Evolutionary conservation across 176 grass and related monocot genomes (phyloP), one percentile per base, ranked within the genome.

Genomic region (Otatea glauca): DNA sequence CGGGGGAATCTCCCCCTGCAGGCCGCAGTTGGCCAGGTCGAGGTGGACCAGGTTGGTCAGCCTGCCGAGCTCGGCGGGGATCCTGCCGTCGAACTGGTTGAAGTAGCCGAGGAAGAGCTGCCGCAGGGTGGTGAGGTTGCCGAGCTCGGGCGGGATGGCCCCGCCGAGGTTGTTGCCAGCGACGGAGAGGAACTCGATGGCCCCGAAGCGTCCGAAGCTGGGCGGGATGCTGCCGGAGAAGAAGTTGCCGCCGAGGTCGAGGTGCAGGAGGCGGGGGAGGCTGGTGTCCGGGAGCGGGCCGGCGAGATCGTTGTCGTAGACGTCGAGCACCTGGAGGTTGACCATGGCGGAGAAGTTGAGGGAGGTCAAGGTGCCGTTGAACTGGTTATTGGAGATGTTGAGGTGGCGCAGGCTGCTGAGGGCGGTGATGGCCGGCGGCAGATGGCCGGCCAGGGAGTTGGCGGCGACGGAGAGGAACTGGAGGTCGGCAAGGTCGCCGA

Each of bases 321-420:
- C 77, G 80, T 96, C 89, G 15, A 96, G 76, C 68, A 88, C 86
- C 80, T 81, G 21, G 21, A 96, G 88, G 7, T 44, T 37, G 14
- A 0, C 1, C 77, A 91, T 79, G 7, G 73, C 53, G 62, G 84
- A 87, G 45, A 93, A 80, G 81, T 91, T 78, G 55, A 90, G 65
- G 0, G 11, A 45, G 1, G 49, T 41, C 3, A 93, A n/a, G 48
- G 88, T 87, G 47, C 84, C 89, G 55, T 96, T 96, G 78, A 96
- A 86, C 86, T 96, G 84, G 84, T 96, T 96, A 72, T 96, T 91
- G 51, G 94, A 96, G 50, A 96, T 75, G 81, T 96, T 96, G 72
- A 96, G 88, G 51, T 93, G 58, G 41, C 53, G 65, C 24, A 96
- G 80, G 34, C 29, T 13, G 8, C 37, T 50, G 10, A 93, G 91